These are phyloP conservation scores for Dendrostoma leiphaemia DNA, from an alignment of 2,329 filamentous ascomycete genomes.

Conservation along the genomic window DNA sequence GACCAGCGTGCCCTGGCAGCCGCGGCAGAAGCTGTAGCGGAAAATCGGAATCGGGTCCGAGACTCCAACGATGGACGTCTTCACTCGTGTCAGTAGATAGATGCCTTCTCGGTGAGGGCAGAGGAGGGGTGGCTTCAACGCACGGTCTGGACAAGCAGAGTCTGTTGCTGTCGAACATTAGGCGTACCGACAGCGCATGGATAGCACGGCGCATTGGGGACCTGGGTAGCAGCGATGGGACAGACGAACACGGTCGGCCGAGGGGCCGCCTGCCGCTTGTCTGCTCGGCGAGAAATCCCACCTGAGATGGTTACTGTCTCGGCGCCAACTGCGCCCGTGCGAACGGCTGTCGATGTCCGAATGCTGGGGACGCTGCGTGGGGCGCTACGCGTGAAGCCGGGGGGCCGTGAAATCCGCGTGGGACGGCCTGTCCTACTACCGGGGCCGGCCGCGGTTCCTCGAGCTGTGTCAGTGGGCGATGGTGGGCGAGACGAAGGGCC, in stretches of 20 bases:
- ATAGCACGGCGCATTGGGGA: background rate
- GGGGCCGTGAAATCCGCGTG: too few species aligned
- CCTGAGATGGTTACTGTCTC: background rate
- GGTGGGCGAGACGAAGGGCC: too few species aligned
- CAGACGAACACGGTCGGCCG: background rate
- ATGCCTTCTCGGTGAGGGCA: too few species aligned
- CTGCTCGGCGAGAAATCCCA: too few species aligned
- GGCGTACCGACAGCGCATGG: background rate
- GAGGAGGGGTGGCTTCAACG: background rate
- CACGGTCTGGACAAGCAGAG: background rate
- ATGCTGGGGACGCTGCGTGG: too few species aligned
- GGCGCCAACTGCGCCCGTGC: background rate
- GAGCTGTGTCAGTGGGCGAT: too few species aligned
- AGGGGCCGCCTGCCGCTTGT: too few species aligned
- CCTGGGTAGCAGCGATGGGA: background rate
- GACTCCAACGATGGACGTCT: background rate
- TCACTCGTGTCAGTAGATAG: background rate
- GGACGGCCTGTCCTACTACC: too few species aligned
- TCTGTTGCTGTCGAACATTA: background rate
- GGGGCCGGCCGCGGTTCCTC: too few species aligned
- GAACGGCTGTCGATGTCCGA: too few species aligned
- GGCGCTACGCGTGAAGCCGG: too few species aligned
- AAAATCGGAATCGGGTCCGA: constrained; percentile 1
- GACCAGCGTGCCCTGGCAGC: background rate
- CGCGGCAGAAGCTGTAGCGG: background rate